phyloP scores from a whole-genome alignment of 2,329 filamentous ascomycete species.

The Penicillium sp. region DNA sequence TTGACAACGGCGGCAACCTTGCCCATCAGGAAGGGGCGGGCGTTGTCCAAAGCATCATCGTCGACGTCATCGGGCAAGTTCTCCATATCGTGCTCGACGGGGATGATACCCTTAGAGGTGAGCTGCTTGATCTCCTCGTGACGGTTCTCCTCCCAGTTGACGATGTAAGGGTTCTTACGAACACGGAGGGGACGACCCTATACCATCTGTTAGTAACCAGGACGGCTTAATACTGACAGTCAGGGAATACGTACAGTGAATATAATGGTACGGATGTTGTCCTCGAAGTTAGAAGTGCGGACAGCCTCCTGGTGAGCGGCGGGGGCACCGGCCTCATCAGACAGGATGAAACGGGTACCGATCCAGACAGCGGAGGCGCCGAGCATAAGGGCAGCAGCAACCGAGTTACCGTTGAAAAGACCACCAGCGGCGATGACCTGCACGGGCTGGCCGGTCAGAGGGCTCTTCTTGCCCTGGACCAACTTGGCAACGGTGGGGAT shows the following conservation, averaged over 20 bases:
- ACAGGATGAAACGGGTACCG: slow-evolving; percentile 88
- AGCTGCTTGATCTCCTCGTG: slow-evolving; percentile 83
- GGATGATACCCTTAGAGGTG: slow-evolving; percentile 78
- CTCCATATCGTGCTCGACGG: slow-evolving; percentile 90
- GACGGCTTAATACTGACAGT: background rate
- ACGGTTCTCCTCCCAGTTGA: slow-evolving; percentile 93
- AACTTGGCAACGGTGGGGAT: slow-evolving; percentile 85
- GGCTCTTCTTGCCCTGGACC: slow-evolving; percentile 70
- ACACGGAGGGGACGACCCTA: slow-evolving; percentile 82
- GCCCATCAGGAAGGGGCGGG: slow-evolving; percentile 87
- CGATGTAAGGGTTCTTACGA: slow-evolving; percentile 84
- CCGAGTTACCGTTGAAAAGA: slow-evolving; percentile 81
- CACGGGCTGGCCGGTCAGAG: slow-evolving; percentile 76
- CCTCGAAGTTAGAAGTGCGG: slow-evolving; percentile 80
- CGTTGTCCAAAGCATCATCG: slow-evolving; percentile 85
- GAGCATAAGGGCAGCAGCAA: slow-evolving; percentile 85
- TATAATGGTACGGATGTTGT: slow-evolving; percentile 94
- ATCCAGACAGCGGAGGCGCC: slow-evolving; percentile 92
- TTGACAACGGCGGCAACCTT: slow-evolving; percentile 90
- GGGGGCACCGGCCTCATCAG: slow-evolving; percentile 87
- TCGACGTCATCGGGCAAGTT: slow-evolving; percentile 62
- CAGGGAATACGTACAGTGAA: slow-evolving; percentile 56
- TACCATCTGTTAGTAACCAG: slow-evolving; percentile 12
- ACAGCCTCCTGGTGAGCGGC: slow-evolving; percentile 93
- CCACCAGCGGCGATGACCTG: slow-evolving; percentile 90